Evolutionary conservation across 495 filamentous ascomycete species (phyloP).

Genomic region (Penicillium goetzii): DNA sequence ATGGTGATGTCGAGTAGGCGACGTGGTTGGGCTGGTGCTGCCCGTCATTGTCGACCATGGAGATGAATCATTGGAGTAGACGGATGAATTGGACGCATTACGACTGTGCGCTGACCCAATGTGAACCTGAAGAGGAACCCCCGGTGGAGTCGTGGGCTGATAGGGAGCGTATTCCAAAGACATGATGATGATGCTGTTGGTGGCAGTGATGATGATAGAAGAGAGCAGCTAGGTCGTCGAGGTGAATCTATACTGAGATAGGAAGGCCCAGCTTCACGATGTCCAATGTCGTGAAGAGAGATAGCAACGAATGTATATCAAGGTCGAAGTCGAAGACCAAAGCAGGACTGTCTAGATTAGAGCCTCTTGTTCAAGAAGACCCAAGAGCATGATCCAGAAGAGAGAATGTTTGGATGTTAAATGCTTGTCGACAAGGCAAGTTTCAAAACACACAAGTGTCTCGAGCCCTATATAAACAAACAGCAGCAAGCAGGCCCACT

Average conservation of each 20-base stretch:
- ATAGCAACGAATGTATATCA: slow-evolving; percentile 23
- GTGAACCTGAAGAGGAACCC: slow-evolving; percentile 36
- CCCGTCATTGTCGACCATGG: slow-evolving; percentile 75
- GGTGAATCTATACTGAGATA: neutral
- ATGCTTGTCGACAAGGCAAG: slow-evolving; percentile 34
- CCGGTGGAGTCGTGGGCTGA: slow-evolving; percentile 52
- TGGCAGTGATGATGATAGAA: neutral
- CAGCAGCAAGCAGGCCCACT: slow-evolving; percentile 21
- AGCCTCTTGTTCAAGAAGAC: slow-evolving; percentile 20
- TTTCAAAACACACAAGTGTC: slow-evolving; percentile 29
- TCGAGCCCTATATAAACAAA: slow-evolving; percentile 33
- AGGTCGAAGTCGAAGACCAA: slow-evolving; percentile 21
- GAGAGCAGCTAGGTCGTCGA: neutral
- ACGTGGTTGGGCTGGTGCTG: slow-evolving; percentile 70
- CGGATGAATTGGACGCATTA: slow-evolving; percentile 50
- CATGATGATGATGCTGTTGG: slow-evolving; percentile 37
- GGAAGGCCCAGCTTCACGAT: slow-evolving; percentile 1
- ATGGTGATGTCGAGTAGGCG: slow-evolving; percentile 73
- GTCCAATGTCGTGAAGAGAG: neutral
- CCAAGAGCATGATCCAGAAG: slow-evolving; percentile 27
- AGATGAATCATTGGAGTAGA: slow-evolving; percentile 71
- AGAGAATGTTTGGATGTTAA: slow-evolving; percentile 47
- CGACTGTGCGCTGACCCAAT: slow-evolving; percentile 45
- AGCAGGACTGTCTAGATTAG: slow-evolving; percentile 16
- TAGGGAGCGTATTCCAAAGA: slow-evolving; percentile 51